Percentiles rank a stretch among this genome's conserved stretches.
These are phyloP conservation scores for Podospora bellae-mahoneyi DNA, from an alignment of 495 filamentous ascomycete species.

Conservation along the genomic window DNA sequence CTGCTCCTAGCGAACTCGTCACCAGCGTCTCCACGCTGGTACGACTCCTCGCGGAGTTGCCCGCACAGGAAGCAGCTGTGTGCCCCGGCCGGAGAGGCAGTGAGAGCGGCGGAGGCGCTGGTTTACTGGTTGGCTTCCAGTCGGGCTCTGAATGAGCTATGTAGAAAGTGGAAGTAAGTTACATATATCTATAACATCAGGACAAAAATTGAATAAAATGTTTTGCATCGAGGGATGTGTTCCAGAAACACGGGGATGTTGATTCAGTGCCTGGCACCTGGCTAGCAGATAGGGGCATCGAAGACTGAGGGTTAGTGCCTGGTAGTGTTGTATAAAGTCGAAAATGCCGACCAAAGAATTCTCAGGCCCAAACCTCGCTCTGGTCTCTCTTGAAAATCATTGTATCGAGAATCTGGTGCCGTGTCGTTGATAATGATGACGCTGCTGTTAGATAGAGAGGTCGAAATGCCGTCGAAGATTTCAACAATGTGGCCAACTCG, in stretches of 20 bases:
- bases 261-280: too few relatives aligned
- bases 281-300: too few relatives aligned
- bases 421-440: not conserved
- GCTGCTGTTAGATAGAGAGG: not conserved
- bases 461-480: not conserved
- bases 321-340: too few relatives aligned
- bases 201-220: not conserved
- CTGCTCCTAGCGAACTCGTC: not conserved
- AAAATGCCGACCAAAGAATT: too few relatives aligned
- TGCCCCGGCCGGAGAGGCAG: not conserved
- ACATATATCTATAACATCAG: not conserved
- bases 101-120: not conserved
- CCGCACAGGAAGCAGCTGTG: not conserved
- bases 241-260: not conserved
- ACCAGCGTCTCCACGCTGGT: not conserved
- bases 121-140: not conserved
- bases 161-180: not conserved
- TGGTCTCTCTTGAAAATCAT: not conserved
- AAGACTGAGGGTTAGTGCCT: too few relatives aligned
- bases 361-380: not conserved
- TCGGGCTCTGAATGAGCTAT: not conserved
- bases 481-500: not conserved
- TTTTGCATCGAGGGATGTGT: not conserved
- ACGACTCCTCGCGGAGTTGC: not conserved
- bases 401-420: not conserved